Conservation (phyloP, 495 filamentous ascomycete species). For the Neurospora hispaniola region DNA sequence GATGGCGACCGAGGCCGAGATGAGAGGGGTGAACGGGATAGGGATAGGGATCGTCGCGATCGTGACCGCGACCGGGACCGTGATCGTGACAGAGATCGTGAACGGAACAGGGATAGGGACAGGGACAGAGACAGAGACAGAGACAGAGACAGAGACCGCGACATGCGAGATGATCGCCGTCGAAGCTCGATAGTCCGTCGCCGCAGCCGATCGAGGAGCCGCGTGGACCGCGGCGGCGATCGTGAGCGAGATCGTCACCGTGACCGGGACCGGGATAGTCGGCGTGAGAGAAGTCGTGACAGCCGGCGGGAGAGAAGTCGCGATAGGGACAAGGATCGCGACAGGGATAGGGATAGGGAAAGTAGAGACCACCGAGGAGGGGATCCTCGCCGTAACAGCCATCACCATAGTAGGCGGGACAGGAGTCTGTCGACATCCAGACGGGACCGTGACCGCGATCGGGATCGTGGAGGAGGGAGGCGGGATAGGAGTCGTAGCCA, state of each 20-base stretch:
- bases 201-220: slow-evolving; percentile 3
- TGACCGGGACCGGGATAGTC: slow-evolving; percentile 5
- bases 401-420: neutral
- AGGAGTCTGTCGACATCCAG: slow-evolving; percentile 3
- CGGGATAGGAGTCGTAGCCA: slow-evolving; percentile 13
- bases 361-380: neutral
- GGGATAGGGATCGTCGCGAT: slow-evolving; percentile 13
- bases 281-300: slow-evolving; percentile 9
- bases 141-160: slow-evolving; percentile 28
- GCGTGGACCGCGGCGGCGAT: slow-evolving; percentile 10
- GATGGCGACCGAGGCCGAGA: slow-evolving; percentile 11
- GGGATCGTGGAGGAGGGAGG: slow-evolving; percentile 5
- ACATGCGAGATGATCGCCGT: slow-evolving; percentile 6
- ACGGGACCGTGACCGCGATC: slow-evolving; percentile 11
- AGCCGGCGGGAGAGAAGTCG: slow-evolving; percentile 8
- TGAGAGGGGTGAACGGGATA: slow-evolving; percentile 10
- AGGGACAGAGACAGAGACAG: slow-evolving; percentile 20
- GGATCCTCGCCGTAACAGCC: neutral
- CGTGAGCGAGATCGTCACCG: neutral
- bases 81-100: slow-evolving; percentile 18
- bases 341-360: slow-evolving; percentile 3
- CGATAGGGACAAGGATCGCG: slow-evolving; percentile 13
- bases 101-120: slow-evolving; percentile 29
- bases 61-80: slow-evolving; percentile 27
- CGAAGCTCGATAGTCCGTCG: slow-evolving; percentile 5